Base-by-base conservation (phyloP, 768 basidiomycete genomes). In the Leccinum imitatum region DNA sequence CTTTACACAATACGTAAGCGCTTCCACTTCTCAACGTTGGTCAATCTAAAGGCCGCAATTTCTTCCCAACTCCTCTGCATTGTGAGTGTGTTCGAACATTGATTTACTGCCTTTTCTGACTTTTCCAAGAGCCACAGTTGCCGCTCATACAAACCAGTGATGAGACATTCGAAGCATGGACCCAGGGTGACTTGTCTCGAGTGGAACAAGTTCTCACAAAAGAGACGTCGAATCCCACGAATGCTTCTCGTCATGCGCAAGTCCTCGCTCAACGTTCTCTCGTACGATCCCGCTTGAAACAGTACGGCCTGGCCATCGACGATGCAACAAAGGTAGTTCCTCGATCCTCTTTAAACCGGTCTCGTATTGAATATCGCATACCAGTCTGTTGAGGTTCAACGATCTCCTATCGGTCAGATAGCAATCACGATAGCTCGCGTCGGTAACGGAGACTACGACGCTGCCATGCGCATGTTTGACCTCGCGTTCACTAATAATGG, bases 361-460 rank as follows among this genome's bases (percentile, higher is more conserved):
- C 5, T n/a, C 5, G 8, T 21, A n/a, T n/a, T 63, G 25, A 63
- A 15, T 2, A 14, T 23, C 1, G 0, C 2, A 10, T 1, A 0
- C 15, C 54, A 63, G 65, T 67, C 62, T 14, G 47, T 60, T 27
- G 25, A 7, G 25, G 6, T 44, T 17, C 59, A 41, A 6, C 46
- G 6, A 14, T 67, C 65, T 1, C 31, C 44, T 5, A 55, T 66
- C 9, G 61, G 55, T 31, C 25, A 66, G 33, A 39, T 66, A 8
- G 65, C 65, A 9, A 9, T 19, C 1, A 52, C 61, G 7, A 37
- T 66, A 2, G 58, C 58, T 0, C 30, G 1, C 1, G 6, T 50
- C 21, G n/a, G 54, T 4, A 33, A 48, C 13, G 65, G 54, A 2
- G 54, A 63, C 2, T 7, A 47, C 3, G 62, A 63, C 7, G 47